Base-by-base conservation (phyloP, 257 asterid species). In the Ehretia macrophylla region DNA sequence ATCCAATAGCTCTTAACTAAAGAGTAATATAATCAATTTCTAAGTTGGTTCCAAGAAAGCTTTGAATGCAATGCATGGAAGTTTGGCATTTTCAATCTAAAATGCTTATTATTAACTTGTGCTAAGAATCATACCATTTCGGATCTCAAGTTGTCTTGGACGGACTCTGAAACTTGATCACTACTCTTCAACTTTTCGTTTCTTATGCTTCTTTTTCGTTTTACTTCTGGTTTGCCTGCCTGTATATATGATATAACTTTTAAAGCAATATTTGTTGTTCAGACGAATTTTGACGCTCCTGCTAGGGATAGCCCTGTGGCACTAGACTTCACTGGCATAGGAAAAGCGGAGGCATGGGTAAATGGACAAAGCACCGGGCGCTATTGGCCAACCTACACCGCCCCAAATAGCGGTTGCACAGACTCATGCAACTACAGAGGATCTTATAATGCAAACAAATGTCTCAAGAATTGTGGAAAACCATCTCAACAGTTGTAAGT, bases 311-410 rank as follows among this genome's bases (percentile, higher is more conserved):
- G 75, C 62, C 98, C 98, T 0, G 48, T 85, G 32, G 92, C 94
- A 11, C 14, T 90, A 60, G 96, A 90, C 81, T 75, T 85, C 46
- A 85, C 83, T 0, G 88, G 96, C 14, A 58, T 83, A 81, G 98
- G 95, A 18, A 90, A 90, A 72, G 97, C 96, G 0, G 82, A 81
- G 56, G 98, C 98, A 51, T 90, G 98, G 98, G 84, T 90, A 58
- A 90, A 90, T 13, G 96, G 98, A 32, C 82, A 87, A 66, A 75
- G 98, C 87, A 83, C 87, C 8, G 98, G 98, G 23, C 98, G 96
- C 19, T 90, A 83, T 56, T 90, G 98, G 98, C 96, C 95, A 6
- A 53, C 86, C 38, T 57, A 75, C 46, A 59, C 17, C 8, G 92
- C 96, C 16, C 32, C 84, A 12, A 61, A 58, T 16, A 69, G 38